Evolutionary conservation across 2,329 filamentous ascomycete genomes (phyloP), one percentile per base, ranked within the genome.

Genomic region (Colletotrichum australisinense): DNA sequence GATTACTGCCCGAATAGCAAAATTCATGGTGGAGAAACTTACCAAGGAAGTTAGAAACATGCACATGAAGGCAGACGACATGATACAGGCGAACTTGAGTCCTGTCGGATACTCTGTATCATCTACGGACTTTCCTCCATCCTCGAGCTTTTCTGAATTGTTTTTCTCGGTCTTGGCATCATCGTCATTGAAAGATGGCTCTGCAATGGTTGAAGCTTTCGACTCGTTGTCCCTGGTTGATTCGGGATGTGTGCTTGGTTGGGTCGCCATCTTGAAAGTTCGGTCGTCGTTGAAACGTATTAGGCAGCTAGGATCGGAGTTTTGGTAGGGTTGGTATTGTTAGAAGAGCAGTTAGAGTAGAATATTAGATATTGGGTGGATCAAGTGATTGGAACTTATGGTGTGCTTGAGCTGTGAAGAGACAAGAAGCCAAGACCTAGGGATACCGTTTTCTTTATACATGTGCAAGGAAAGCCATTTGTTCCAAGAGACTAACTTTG

Each of bases 1-100:
- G 4, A 28, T 28, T 28, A 28, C 26, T 28, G 26, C 26, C 26
- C 26, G 26, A 28, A 28, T 28, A 28, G 26, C 26, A 28, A 28
- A 28, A 28, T 3, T 28, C 26, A 28, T 28, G 26, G 26, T 28
- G 5, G 5, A 28, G 26, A 5, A 22, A 30, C 56, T 9, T 76
- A 78, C 78, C 67, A 80, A 69, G 0, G 75, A 73, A 9, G 78
- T 76, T 1, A 80, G 46, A 42, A 79, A 79, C 30, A 77, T 74
- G 55, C 76, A 67, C 28, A 79, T 35, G 53, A 77, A 78, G 8
- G 77, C 49, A 6, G 78, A 76, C 11, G 62, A 14, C 63, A 80
- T 76, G 22, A 79, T 71, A 14, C 79, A 19, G 3, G 35, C 63
- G 1, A 66, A 46, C 14, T 35, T 72, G n/a, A 58, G 28, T 0